phyloP scores from a whole-genome alignment of 148 eudicot species.

The Persicaria tinctoria region DNA sequence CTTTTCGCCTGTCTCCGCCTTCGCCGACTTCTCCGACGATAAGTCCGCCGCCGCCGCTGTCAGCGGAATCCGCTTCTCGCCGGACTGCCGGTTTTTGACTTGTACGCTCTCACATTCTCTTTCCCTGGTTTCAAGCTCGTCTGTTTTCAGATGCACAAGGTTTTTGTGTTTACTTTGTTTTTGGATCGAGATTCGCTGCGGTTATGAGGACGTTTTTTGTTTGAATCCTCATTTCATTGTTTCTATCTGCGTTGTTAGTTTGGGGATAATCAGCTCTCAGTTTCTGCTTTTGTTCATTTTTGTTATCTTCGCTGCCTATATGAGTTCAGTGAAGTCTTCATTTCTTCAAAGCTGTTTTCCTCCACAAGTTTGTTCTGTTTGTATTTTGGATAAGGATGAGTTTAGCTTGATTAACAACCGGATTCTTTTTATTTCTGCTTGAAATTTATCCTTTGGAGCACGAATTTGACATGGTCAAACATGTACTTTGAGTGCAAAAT shows the following conservation, averaged over 20 bases:
- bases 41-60: constrained; percentile 13
- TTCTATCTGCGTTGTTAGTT: background rate
- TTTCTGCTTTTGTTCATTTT: too few relatives aligned
- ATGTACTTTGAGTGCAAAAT: background rate
- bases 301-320: background rate
- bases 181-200: background rate
- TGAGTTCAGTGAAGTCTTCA: background rate
- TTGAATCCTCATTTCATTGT: background rate
- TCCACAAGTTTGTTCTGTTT: background rate
- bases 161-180: background rate
- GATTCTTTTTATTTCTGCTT: background rate
- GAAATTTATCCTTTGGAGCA: background rate
- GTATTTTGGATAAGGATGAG: background rate
- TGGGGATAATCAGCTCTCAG: background rate
- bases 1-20: constrained; percentile 55
- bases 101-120: constrained; percentile 22
- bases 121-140: background rate
- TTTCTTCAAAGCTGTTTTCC: background rate
- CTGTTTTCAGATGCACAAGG: background rate
- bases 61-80: constrained; percentile 15
- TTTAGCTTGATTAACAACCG: background rate
- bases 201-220: background rate
- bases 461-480: background rate
- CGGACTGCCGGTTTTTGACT: constrained; percentile 23
- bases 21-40: constrained; percentile 35